phyloP scores from a whole-genome alignment of 805 yeast genomes.

The Teunomyces lycoperdinae region DNA sequence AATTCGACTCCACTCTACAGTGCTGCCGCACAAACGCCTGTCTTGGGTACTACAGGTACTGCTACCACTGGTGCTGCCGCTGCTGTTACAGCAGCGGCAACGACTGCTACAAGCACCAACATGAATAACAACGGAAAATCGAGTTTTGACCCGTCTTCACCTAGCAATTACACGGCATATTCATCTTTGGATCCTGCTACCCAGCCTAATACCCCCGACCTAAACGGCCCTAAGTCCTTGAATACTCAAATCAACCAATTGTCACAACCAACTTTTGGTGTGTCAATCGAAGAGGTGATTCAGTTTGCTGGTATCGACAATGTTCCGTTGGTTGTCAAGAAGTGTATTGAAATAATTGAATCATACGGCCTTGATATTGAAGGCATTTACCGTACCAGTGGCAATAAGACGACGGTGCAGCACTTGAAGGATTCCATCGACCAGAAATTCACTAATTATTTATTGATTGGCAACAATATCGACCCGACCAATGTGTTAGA shows the following conservation, averaged over 20 bases:
- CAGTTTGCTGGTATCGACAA: slow-evolving; percentile 80
- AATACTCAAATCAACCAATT: slow-evolving; percentile 12
- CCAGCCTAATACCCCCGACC: slow-evolving; percentile 26
- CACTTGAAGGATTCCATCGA: slow-evolving; percentile 71
- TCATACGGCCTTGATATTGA: slow-evolving; percentile 79
- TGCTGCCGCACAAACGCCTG: background rate
- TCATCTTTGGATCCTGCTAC: slow-evolving; percentile 36
- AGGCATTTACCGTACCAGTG: slow-evolving; percentile 86
- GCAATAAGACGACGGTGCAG: slow-evolving; percentile 71
- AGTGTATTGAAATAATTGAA: slow-evolving; percentile 85
- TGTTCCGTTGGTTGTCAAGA: slow-evolving; percentile 87
- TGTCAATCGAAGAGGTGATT: slow-evolving; percentile 72
- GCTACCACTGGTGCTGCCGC: background rate
- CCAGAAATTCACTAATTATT: slow-evolving; percentile 64
- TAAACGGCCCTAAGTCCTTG: slow-evolving; percentile 36
- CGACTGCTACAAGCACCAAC: background rate
- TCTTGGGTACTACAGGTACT: background rate
- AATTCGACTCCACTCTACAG: background rate
- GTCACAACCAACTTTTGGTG: slow-evolving; percentile 66
- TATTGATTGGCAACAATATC: slow-evolving; percentile 40
- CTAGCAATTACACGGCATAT: slow-evolving; percentile 4
- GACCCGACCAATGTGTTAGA: slow-evolving; percentile 53
- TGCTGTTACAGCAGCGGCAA: background rate
- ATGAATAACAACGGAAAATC: background rate
- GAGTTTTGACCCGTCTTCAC: background rate